Percentiles rank a stretch among this genome's conserved stretches.
Conservation (phyloP, 352 stramenopile genomes). For the Blastocystis sp. region DNA sequence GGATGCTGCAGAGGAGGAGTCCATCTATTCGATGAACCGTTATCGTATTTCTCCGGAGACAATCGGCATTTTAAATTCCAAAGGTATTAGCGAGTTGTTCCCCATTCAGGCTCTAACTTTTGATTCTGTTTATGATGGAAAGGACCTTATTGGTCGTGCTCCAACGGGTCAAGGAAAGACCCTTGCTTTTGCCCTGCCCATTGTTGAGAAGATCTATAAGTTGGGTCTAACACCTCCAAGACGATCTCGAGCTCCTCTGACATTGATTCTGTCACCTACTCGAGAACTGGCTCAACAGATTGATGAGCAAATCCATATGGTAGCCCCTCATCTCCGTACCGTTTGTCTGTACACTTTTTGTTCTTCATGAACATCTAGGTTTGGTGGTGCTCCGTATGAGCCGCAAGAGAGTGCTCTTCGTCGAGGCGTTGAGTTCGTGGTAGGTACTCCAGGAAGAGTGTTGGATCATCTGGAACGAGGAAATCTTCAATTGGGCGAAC, state of each 20-base stretch:
- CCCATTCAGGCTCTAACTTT: constrained; percentile 80
- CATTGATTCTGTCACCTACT: constrained; percentile 91
- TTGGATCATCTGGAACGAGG: constrained; percentile 84
- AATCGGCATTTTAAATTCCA: constrained; percentile 63
- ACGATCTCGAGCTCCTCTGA: constrained; percentile 72
- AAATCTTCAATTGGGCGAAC: constrained; percentile 77
- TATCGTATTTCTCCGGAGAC: constrained; percentile 61
- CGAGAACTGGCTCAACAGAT: constrained; percentile 94
- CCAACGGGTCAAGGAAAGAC: constrained; percentile 96
- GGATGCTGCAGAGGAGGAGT: constrained; percentile 54
- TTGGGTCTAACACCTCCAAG: constrained; percentile 7
- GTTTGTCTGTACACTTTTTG: not conserved
- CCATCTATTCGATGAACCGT: constrained; percentile 51
- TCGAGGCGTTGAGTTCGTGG: constrained; percentile 80
- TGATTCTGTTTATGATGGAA: constrained; percentile 83
- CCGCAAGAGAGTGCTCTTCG: constrained; percentile 79
- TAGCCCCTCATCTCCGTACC: constrained; percentile 16
- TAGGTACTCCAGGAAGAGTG: constrained; percentile 82
- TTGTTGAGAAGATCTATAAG: constrained; percentile 78
- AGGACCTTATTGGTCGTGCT: constrained; percentile 90
- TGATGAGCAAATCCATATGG: constrained; percentile 69
- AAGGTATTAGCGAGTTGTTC: constrained; percentile 79
- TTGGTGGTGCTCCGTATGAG: constrained; percentile 81
- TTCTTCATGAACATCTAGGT: constrained; percentile 64
- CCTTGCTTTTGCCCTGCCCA: constrained; percentile 89